phyloP scores from a whole-genome alignment of 345 rosid genomes.

The Corchorus olitorius region DNA sequence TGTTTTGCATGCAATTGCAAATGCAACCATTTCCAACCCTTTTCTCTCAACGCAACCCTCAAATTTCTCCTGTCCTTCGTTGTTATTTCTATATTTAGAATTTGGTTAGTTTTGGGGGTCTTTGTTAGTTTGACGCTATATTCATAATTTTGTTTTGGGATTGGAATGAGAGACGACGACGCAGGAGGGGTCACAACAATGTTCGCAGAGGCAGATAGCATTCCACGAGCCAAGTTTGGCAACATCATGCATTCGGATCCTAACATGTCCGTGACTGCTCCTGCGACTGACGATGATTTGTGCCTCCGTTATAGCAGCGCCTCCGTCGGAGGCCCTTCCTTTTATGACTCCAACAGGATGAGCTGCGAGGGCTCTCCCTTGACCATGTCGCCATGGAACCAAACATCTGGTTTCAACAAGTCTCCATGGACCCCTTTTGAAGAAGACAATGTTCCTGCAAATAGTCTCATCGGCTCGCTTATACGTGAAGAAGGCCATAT shows the following conservation, averaged over 20 bases:
- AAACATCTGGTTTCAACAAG: constrained; percentile 52
- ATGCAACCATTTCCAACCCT: constrained; percentile 6
- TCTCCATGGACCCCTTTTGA: constrained; percentile 50
- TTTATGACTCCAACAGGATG: constrained; percentile 52
- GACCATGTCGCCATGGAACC: constrained; percentile 98
- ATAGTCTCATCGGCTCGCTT: constrained; percentile 80
- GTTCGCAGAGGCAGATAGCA: constrained; percentile 40
- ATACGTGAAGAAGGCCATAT: constrained; percentile 95
- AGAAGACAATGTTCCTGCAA: constrained; percentile 43
- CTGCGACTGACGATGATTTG: constrained; percentile 44
- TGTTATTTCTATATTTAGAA: not conserved
- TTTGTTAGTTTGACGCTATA: not conserved
- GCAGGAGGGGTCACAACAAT: constrained; percentile 25
- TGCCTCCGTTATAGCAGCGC: constrained; percentile 71
- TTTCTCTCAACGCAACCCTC: not conserved
- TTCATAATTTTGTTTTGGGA: not conserved
- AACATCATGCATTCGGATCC: constrained; percentile 52
- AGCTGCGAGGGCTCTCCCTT: constrained; percentile 92
- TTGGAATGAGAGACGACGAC: constrained; percentile 7
- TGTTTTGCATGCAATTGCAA: not conserved
- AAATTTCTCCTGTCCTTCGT: not conserved
- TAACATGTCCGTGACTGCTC: constrained; percentile 31
- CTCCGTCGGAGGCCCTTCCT: constrained; percentile 50
- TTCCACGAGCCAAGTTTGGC: constrained; percentile 32
- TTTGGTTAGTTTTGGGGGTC: not conserved